Base-by-base conservation (phyloP, 2,329 filamentous ascomycete species). In the Fusarium lateritium region DNA sequence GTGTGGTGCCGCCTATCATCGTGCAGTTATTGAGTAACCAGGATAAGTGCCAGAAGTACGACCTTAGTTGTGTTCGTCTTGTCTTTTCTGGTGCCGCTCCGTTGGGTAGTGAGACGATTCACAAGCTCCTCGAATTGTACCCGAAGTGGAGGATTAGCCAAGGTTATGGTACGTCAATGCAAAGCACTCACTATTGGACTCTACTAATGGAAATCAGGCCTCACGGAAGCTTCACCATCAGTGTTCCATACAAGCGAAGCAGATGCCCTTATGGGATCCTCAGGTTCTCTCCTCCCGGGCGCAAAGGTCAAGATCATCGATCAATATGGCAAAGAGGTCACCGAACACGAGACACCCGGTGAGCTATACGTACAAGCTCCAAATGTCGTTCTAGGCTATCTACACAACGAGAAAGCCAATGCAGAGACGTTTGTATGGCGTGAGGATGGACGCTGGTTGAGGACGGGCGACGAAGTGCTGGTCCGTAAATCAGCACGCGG, bases 351-450 rank as follows among this genome's bases (percentile, higher is more conserved):
- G 62, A 88, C 89, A 43, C 92, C 91, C 0, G 94, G 94, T 39
- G 94, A 98, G 79, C 85, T 98, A 10, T 84, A 93, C 22, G 87
- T 97, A 13, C 92, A 93, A 76, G 89, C 88, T 0, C 94, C 94
- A 0, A 90, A 91, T 2, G 88, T 97, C 2, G 90, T 92, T 0
- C 79, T 97, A 0, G 94, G 94, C 2, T 98, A 98, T 73, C 81
- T 97, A 45, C 92, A 97, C 79, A 97, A 97, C 75, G 89, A 92
- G 45, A 91, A 92, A 73, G 93, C 94, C 4, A 96, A 90, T 22
- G 84, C 86, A 50, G 93, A 97, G 76, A 96, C 94, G 0, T 97
- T 94, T 75, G 75, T 89, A 0, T 82, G 81, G 69, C 65, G 31
- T 1, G 28, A 69, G 2, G 90, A 94, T 67, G 89, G 89, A 5